Conservation (phyloP, 2,329 filamentous ascomycete species). For the Clonostachys sp. region DNA sequence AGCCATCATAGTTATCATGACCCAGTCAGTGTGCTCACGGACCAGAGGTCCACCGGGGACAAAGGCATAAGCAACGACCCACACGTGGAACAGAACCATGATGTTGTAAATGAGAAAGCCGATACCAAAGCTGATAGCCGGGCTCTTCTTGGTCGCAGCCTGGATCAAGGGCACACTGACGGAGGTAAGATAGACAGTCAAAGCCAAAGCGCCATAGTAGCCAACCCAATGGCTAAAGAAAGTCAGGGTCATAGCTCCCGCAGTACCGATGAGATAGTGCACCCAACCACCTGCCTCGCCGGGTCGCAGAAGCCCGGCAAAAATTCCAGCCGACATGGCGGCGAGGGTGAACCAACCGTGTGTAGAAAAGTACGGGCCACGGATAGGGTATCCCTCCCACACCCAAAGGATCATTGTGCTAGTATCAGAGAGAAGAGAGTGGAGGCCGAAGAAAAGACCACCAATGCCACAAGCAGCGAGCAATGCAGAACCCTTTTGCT, state of each 20-base stretch:
- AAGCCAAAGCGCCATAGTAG: slow-evolving; percentile 74
- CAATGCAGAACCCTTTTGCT: slow-evolving; percentile 60
- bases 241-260: slow-evolving; percentile 76
- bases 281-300: slow-evolving; percentile 72
- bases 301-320: slow-evolving; percentile 72
- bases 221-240: slow-evolving; percentile 79
- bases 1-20: slow-evolving; percentile 84
- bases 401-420: slow-evolving; percentile 99
- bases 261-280: slow-evolving; percentile 70
- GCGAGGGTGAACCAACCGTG: slow-evolving; percentile 84
- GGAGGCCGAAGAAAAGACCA: slow-evolving; percentile 82
- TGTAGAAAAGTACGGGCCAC: slow-evolving; percentile 82
- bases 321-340: slow-evolving; percentile 78
- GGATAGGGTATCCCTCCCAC: slow-evolving; percentile 92
- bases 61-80: slow-evolving; percentile 97
- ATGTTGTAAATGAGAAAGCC: slow-evolving; percentile 92
- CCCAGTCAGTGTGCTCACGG: slow-evolving; percentile 91
- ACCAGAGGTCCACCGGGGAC: slow-evolving; percentile 91
- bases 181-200: slow-evolving; percentile 79
- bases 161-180: slow-evolving; percentile 70
- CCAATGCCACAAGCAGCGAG: slow-evolving; percentile 75
- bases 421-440: slow-evolving; percentile 90
- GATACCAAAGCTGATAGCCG: slow-evolving; percentile 77
- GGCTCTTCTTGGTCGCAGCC: slow-evolving; percentile 71
- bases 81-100: slow-evolving; percentile 94